Percentiles rank a stretch among this genome's conserved stretches.
Evolutionary conservation across 169 alveolate genomes (phyloP).

Genomic region (Plasmodium malariae): DNA sequence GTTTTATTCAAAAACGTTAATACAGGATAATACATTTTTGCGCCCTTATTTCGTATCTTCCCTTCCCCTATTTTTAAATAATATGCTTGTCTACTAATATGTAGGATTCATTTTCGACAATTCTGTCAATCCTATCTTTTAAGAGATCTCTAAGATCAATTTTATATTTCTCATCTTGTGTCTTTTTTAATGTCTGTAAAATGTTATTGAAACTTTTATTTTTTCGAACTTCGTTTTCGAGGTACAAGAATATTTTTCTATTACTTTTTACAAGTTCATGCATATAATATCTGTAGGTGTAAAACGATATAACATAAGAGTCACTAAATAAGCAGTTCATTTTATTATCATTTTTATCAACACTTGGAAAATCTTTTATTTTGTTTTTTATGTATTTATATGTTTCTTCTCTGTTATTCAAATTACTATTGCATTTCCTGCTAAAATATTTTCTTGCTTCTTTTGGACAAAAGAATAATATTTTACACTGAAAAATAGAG

Average conservation of each 20-base stretch:
- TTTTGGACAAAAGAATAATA: slow-evolving; percentile 71
- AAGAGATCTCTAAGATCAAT: slow-evolving; percentile 33
- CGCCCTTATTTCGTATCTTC: neutral
- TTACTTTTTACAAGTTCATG: slow-evolving; percentile 65
- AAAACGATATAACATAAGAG: slow-evolving; percentile 60
- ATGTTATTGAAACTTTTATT: slow-evolving; percentile 60
- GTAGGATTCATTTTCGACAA: slow-evolving; percentile 56
- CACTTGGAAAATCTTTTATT: slow-evolving; percentile 46
- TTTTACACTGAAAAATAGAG: slow-evolving; percentile 67
- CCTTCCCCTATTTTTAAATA: neutral
- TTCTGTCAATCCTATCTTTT: slow-evolving; percentile 34
- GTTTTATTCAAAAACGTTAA: too few species aligned
- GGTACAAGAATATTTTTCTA: slow-evolving; percentile 34
- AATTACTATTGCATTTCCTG: slow-evolving; percentile 36
- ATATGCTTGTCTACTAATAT: slow-evolving; percentile 32
- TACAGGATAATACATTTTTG: too few species aligned
- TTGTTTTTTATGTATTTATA: slow-evolving; percentile 68
- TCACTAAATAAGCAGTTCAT: slow-evolving; percentile 69
- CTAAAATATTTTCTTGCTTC: slow-evolving; percentile 73
- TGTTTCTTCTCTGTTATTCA: slow-evolving; percentile 61
- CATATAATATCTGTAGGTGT: slow-evolving; percentile 67
- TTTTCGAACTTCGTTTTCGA: slow-evolving; percentile 56
- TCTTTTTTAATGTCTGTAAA: slow-evolving; percentile 30
- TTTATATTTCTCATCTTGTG: slow-evolving; percentile 22
- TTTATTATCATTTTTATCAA: slow-evolving; percentile 23